Percentiles rank a stretch among this genome's conserved stretches.
These are phyloP conservation scores for Agaricus subrufescens DNA, from an alignment of 768 basidiomycete genomes.

Conservation along the genomic window DNA sequence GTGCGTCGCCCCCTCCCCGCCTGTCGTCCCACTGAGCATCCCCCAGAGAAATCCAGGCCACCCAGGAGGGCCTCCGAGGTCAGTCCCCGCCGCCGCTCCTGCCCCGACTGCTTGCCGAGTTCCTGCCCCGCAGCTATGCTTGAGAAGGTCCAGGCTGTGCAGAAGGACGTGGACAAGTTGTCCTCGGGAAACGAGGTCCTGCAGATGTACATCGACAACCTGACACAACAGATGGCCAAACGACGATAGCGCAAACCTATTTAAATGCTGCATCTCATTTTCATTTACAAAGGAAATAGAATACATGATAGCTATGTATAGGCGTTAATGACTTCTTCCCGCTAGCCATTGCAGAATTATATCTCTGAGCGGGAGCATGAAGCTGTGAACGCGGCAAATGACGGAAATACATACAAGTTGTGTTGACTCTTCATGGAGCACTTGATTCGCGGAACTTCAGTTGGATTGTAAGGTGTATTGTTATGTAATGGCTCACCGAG, in stretches of 20 bases:
- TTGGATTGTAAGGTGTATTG: background rate
- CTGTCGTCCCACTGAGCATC: background rate
- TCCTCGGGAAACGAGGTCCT: slow-evolving; percentile 75
- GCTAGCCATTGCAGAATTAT: slow-evolving; percentile 88
- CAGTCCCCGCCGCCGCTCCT: slow-evolving; percentile 12
- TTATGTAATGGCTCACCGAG: slow-evolving; percentile 45
- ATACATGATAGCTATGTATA: background rate
- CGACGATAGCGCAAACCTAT: slow-evolving; percentile 39
- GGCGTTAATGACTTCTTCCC: slow-evolving; percentile 57
- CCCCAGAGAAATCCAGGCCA: slow-evolving; percentile 66
- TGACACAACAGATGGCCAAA: slow-evolving; percentile 84
- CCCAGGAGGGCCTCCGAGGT: slow-evolving; percentile 78
- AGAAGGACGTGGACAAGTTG: slow-evolving; percentile 79
- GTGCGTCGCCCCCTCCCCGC: slow-evolving; percentile 34
- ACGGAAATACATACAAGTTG: slow-evolving; percentile 59
- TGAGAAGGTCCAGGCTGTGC: slow-evolving; percentile 60
- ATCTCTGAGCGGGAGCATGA: slow-evolving; percentile 41
- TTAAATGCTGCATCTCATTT: background rate
- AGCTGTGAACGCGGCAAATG: background rate
- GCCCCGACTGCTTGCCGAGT: background rate
- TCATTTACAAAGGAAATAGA: background rate
- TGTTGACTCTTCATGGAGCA: slow-evolving; percentile 97
- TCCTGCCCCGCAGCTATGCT: slow-evolving; percentile 47
- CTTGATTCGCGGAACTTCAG: slow-evolving; percentile 32
- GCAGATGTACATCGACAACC: slow-evolving; percentile 87